These are phyloP conservation scores for Fusarium solani-melongenae DNA, from an alignment of 2,329 filamentous ascomycete species.

Conservation along the genomic window DNA sequence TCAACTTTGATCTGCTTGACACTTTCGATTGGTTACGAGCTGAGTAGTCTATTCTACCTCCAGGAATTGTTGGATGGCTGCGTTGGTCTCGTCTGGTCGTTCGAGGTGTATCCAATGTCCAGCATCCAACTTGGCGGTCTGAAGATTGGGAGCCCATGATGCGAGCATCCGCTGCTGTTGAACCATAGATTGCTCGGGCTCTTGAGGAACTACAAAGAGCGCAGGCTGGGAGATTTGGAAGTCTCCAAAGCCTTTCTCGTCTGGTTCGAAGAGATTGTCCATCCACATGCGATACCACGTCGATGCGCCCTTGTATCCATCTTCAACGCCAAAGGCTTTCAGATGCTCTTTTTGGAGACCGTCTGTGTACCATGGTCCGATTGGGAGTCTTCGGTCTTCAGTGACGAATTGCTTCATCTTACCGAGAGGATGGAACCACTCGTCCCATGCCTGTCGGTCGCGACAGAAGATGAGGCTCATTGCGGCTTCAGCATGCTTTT, in stretches of 20 bases:
- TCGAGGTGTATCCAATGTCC: slow-evolving; percentile 53
- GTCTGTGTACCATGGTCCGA: slow-evolving; percentile 42
- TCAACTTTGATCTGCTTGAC: slow-evolving; percentile 61
- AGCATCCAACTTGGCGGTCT: slow-evolving; percentile 47
- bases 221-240: slow-evolving; percentile 31
- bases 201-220: slow-evolving; percentile 38
- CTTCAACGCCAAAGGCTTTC: slow-evolving; percentile 29
- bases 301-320: slow-evolving; percentile 46
- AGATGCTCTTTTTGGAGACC: slow-evolving; percentile 40
- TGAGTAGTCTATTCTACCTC: slow-evolving; percentile 3
- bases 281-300: slow-evolving; percentile 48
- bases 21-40: slow-evolving; percentile 60
- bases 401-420: slow-evolving; percentile 45
- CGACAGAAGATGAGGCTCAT: slow-evolving; percentile 47
- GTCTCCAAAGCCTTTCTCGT: slow-evolving; percentile 38
- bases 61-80: slow-evolving; percentile 37
- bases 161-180: slow-evolving; percentile 45
- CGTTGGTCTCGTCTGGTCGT: slow-evolving; percentile 35
- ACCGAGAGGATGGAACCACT: slow-evolving; percentile 42
- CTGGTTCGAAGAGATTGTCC: slow-evolving; percentile 40
- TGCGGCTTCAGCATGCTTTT: slow-evolving; percentile 36
- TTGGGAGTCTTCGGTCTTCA: slow-evolving; percentile 26
- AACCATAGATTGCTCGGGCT: slow-evolving; percentile 12
- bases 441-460: slow-evolving; percentile 37
- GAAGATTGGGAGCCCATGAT: slow-evolving; percentile 48